These are phyloP conservation scores for Nigrospora oryzae DNA, from an alignment of 2,329 filamentous ascomycete species.

Conservation along the genomic window DNA sequence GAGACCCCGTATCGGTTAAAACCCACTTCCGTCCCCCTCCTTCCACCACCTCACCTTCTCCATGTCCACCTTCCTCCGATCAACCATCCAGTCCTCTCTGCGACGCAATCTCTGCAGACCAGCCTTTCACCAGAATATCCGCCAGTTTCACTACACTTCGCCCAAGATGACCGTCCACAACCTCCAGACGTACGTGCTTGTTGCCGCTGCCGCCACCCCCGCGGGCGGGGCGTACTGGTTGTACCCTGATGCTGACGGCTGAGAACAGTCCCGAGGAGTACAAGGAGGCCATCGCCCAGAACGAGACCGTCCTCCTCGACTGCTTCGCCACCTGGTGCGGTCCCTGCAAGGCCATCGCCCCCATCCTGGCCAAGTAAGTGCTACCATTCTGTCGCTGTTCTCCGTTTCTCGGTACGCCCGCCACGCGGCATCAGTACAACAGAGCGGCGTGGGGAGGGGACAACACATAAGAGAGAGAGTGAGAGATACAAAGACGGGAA, in stretches of 20 bases:
- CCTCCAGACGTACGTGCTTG: slow-evolving; percentile 22
- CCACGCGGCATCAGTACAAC: background rate
- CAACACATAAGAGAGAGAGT: no score
- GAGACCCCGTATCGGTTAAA: slow-evolving; percentile 3
- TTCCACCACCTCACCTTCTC: slow-evolving; percentile 3
- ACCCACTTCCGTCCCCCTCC: slow-evolving; percentile 6
- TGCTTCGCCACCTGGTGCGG: slow-evolving; percentile 89
- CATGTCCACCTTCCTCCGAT: slow-evolving; percentile 4
- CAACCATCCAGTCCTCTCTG: slow-evolving; percentile 1
- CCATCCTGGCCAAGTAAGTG: slow-evolving; percentile 58
- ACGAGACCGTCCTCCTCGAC: slow-evolving; percentile 69
- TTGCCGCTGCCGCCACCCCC: background rate
- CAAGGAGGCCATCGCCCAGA: slow-evolving; percentile 18
- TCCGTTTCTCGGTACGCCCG: background rate
- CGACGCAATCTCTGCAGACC: slow-evolving; percentile 2
- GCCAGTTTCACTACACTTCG: slow-evolving; percentile 27
- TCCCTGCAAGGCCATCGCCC: slow-evolving; percentile 87
- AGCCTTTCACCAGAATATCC: slow-evolving; percentile 2
- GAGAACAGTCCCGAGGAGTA: slow-evolving; percentile 17
- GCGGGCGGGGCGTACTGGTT: background rate
- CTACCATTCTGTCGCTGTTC: background rate
- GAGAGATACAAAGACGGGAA: background rate
- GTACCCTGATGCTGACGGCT: background rate
- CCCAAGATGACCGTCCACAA: slow-evolving; percentile 35
- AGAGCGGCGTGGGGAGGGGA: no score